A percentile compares a stretch with the other conserved stretches of the same genome.
Evolutionary conservation across 2,329 filamentous ascomycete species (phyloP).

Genomic region (Pseudocercospora eumusae): DNA sequence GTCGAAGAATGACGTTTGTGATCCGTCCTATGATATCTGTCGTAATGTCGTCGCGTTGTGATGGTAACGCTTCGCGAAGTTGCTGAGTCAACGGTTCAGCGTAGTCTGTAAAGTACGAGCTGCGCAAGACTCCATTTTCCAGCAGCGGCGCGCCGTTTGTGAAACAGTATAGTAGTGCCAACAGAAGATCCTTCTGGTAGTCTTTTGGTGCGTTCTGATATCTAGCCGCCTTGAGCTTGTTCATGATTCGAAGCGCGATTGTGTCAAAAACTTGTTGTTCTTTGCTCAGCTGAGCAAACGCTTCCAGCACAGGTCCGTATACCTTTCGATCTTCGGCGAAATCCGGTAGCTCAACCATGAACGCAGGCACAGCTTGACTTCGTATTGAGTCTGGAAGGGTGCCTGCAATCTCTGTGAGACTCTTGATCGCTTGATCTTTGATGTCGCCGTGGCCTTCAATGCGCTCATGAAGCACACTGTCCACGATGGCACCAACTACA

Average conservation of each 20-base stretch:
- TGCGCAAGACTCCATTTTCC: constrained; percentile 43
- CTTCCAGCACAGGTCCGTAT: constrained; percentile 62
- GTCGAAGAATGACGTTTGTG: constrained; percentile 60
- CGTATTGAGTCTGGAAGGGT: constrained; percentile 64
- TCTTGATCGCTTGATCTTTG: constrained; percentile 59
- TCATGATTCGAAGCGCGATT: constrained; percentile 62
- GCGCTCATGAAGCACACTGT: constrained; percentile 62
- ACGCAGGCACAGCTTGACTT: constrained; percentile 65
- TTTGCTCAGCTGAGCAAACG: constrained; percentile 63
- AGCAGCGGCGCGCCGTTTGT: constrained; percentile 54
- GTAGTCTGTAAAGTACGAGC: constrained; percentile 50
- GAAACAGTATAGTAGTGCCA: constrained; percentile 64
- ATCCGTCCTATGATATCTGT: constrained; percentile 63
- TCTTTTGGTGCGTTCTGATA: constrained; percentile 53
- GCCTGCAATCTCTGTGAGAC: constrained; percentile 62
- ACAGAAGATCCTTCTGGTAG: constrained; percentile 62
- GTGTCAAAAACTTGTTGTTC: constrained; percentile 66
- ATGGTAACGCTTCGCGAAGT: constrained; percentile 38
- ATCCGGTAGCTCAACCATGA: constrained; percentile 64
- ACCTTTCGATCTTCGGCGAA: constrained; percentile 44
- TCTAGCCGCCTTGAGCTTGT: constrained; percentile 61
- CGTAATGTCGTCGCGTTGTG: constrained; percentile 52
- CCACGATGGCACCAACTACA: constrained; percentile 62
- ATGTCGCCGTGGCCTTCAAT: constrained; percentile 58
- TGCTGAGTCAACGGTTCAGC: constrained; percentile 47